Evolutionary conservation across 441 rosid genomes (phyloP), one percentile per base, ranked within the genome.

Genomic region (Biscutella laevigata): DNA sequence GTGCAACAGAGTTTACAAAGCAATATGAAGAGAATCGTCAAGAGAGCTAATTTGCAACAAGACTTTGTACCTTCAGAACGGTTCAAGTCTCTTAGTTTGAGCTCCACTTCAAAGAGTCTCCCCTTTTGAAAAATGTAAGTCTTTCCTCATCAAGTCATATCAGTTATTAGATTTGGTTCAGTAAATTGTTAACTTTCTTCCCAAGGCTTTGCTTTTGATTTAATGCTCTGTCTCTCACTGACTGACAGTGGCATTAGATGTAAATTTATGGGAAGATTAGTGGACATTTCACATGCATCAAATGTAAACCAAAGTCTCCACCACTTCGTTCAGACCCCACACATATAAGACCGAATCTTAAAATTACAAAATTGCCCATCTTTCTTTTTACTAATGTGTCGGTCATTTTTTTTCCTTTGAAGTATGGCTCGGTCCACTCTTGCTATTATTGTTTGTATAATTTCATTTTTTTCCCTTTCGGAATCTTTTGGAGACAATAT

Each of bases 1-100:
- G 98, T 92, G 49, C 96, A 88, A 64, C 98, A 83, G 66, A 92
- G 98, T 67, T 70, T 92, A 78, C 96, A 92, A 62, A 88, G 73
- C 66, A 92, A 92, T 46, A 92, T 92, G 95, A 88, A 74, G 71
- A 85, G 96, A 71, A 92, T 92, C n/a, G 94, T 78, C 2, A 86
- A 86, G 72, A 79, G 98, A 70, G 96, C 98, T 42, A 92, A 92
- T 71, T 71, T 92, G 71, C 98, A 95, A 3, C 98, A 88, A 71
- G 95, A 86, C 66, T 92, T 88, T 51, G 95, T 78, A 41, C 95
- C 96, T 45, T 88, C 96, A 0, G 96, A 92, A 43, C 95, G 86
- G 71, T 81, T 88, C 40, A 88, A 88, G 76, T 78, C 91, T 30
- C 86, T 92, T 62, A 79, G 94, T 10, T 10, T 77, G 37, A 88